These are phyloP conservation scores for Sinapis alba DNA, from an alignment of 441 rosid species.

Conservation along the genomic window DNA sequence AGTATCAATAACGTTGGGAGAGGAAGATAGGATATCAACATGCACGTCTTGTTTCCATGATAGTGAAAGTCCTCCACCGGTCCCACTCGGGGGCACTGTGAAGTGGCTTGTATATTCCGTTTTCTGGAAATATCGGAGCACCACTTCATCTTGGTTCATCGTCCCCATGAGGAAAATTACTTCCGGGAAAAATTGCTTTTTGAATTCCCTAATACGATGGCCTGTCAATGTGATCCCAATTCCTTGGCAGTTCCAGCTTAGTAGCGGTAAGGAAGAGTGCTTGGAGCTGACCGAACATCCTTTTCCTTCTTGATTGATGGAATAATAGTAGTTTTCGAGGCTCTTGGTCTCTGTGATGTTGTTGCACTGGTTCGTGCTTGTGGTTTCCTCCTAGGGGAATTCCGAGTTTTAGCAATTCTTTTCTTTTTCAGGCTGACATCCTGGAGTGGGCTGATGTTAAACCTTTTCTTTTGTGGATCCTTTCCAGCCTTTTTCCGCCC, in stretches of 20 bases:
- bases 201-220: background rate
- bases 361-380: too few species aligned
- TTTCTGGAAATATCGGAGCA: too few species aligned
- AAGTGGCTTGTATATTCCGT: too few species aligned
- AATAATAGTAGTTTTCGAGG: too few species aligned
- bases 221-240: background rate
- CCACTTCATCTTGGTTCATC: background rate
- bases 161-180: background rate
- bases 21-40: background rate
- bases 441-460: too few species aligned
- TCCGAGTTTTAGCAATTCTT: too few species aligned
- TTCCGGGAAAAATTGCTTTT: background rate
- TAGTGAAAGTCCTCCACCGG: background rate
- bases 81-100: background rate
- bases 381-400: too few species aligned
- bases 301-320: background rate
- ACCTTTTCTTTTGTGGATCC: too few species aligned
- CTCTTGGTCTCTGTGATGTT: too few species aligned
- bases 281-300: background rate
- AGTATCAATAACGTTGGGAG: background rate
- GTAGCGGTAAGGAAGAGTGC: background rate
- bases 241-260: background rate
- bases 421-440: too few species aligned
- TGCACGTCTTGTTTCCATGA: background rate
- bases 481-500: too few species aligned